phyloP scores from a whole-genome alignment of 495 filamentous ascomycete species.

The Saxophila tyrrhenica region DNA sequence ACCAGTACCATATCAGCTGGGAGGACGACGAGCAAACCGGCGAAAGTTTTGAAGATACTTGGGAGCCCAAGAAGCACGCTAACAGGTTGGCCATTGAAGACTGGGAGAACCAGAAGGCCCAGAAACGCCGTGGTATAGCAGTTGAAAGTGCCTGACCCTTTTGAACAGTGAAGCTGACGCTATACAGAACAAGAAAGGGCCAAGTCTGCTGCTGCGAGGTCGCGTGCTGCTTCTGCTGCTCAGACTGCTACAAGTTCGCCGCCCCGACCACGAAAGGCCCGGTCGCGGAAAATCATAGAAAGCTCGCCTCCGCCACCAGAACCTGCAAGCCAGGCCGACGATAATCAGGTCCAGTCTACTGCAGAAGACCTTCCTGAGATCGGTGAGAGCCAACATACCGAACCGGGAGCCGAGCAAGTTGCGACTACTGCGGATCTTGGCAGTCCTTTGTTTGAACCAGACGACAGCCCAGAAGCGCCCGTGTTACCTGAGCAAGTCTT shows the following conservation, averaged over 20 bases:
- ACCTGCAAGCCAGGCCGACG: too few species aligned
- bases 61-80: constrained; percentile 21
- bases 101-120: constrained; percentile 12
- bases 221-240: too few species aligned
- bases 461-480: neutral
- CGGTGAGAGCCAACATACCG: constrained; percentile 2
- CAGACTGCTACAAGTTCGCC: too few species aligned
- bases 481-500: neutral
- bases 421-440: neutral
- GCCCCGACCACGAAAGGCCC: neutral
- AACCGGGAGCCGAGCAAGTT: neutral
- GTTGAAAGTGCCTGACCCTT: too few species aligned
- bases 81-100: constrained; percentile 11
- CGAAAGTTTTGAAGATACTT: constrained; percentile 15
- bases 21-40: constrained; percentile 18
- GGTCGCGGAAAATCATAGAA: constrained; percentile 11
- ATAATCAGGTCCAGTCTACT: neutral
- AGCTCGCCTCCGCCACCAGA: constrained; percentile 9
- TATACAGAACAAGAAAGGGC: neutral
- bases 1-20: constrained; percentile 20
- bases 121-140: neutral
- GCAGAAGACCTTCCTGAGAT: neutral
- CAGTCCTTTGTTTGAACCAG: neutral
- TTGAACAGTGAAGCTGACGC: neutral
- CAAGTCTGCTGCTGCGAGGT: too few species aligned